A percentile compares a stretch with the other conserved stretches of the same genome.
phyloP scores from a whole-genome alignment of 2,329 filamentous ascomycete genomes.

The Aspergillus floridensis region DNA sequence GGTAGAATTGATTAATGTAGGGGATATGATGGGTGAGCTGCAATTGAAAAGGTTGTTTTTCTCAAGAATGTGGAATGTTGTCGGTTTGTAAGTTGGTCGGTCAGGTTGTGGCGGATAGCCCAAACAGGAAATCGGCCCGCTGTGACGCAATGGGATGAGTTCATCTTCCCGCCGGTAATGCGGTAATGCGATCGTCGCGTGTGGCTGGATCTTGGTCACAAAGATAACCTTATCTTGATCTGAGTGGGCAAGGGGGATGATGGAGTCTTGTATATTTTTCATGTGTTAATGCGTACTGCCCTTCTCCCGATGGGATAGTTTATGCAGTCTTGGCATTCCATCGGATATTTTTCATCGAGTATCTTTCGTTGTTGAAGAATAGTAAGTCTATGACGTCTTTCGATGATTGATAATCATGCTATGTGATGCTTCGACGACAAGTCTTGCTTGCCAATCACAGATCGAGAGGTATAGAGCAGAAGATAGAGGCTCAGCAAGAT shows the following conservation, averaged over 20 bases:
- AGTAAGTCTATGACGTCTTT: too few relatives aligned
- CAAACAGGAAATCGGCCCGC: not conserved
- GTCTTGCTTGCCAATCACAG: too few relatives aligned
- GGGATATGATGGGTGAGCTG: not conserved
- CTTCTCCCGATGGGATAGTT: not conserved
- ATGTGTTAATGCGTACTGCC: not conserved
- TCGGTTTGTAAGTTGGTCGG: not conserved
- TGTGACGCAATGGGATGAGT: not conserved
- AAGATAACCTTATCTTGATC: not conserved
- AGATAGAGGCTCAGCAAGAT: too few relatives aligned
- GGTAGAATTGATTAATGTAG: too few relatives aligned
- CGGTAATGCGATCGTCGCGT: not conserved
- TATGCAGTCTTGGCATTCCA: too few relatives aligned
- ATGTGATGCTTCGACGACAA: too few relatives aligned
- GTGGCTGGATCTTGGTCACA: not conserved
- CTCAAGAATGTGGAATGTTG: not conserved
- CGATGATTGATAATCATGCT: too few relatives aligned
- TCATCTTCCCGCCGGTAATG: not conserved
- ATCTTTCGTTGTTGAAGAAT: too few relatives aligned
- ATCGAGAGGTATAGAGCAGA: too few relatives aligned
- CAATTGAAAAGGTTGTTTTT: not conserved
- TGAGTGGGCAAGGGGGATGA: too few relatives aligned
- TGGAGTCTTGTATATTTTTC: too few relatives aligned
- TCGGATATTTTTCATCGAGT: too few relatives aligned
- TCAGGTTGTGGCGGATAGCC: not conserved